Evolutionary conservation across 768 basidiomycete genomes (phyloP).

Genomic region (Neoboletus subvelutipes): DNA sequence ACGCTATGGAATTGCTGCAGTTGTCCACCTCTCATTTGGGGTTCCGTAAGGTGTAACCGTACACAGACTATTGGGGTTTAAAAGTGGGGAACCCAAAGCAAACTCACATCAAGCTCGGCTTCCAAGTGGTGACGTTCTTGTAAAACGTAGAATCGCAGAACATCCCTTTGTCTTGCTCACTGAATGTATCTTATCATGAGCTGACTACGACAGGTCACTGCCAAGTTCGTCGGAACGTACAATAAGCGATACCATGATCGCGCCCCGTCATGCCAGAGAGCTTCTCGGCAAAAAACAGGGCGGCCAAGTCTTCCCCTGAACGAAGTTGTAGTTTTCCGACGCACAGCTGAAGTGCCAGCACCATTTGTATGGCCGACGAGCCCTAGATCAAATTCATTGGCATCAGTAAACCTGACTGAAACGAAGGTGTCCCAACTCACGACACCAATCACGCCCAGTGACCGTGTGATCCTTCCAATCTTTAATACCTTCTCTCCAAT

Average conservation of each 20-base stretch:
- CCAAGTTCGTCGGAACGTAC: slow-evolving; percentile 24
- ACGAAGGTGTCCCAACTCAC: slow-evolving; percentile 29
- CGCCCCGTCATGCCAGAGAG: slow-evolving; percentile 41
- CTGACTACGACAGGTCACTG: neutral
- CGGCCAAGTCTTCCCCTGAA: slow-evolving; percentile 61
- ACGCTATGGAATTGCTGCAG: slow-evolving; percentile 38
- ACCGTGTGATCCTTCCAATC: slow-evolving; percentile 52
- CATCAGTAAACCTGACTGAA: neutral
- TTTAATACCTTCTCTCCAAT: slow-evolving; percentile 46
- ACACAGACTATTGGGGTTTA: slow-evolving; percentile 22
- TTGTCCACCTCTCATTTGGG: slow-evolving; percentile 32
- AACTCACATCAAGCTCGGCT: slow-evolving; percentile 41
- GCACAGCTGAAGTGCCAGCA: slow-evolving; percentile 54
- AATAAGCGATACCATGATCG: slow-evolving; percentile 39
- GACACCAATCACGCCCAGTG: slow-evolving; percentile 63
- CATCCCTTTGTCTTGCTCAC: slow-evolving; percentile 47
- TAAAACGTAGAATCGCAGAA: slow-evolving; percentile 52
- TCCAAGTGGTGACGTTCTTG: slow-evolving; percentile 46
- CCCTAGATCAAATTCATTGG: slow-evolving; percentile 37
- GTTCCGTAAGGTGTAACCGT: slow-evolving; percentile 43
- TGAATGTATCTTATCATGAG: slow-evolving; percentile 33
- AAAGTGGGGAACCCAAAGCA: neutral
- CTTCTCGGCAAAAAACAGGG: slow-evolving; percentile 42
- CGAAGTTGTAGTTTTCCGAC: slow-evolving; percentile 55
- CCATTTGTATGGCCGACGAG: slow-evolving; percentile 61